Evolutionary conservation across 2,329 filamentous ascomycete genomes (phyloP), one percentile per base, ranked within the genome.

Genomic region (Trichoderma lentiforme): DNA sequence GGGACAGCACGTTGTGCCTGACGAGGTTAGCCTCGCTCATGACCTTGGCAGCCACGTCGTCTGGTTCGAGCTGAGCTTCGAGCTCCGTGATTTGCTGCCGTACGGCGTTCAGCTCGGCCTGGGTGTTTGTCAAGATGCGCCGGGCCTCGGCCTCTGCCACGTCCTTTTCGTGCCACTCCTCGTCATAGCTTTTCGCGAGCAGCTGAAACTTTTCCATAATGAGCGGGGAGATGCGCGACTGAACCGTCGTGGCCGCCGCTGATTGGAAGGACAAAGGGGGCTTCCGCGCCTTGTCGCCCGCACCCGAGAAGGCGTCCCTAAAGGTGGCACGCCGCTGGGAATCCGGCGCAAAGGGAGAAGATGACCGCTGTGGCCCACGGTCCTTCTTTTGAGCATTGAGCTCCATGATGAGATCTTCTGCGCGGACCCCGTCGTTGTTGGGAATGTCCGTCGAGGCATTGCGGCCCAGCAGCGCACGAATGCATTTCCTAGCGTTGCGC

Each of bases 401-500:
- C 73, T 91, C 87, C 78, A 92, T 91, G 76, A 97, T 94, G 67
- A 97, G 85, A 74, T 95, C 92, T 77, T 97, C 93, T 12, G 94
- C 94, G 1, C 93, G 93, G 74, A 97, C 87, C 32, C 94, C 93
- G 71, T 93, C 89, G 68, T 90, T 86, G 79, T 98, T 99, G 24
- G 89, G 86, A 69, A 98, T 91, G 77, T 97, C 91, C 0, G 94
- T 92, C 3, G 91, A 90, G 4, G 95, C 95, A 73, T 95, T 94
- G 65, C 95, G 91, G 39, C 90, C 90, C 80, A 95, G 81, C 84
- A 94, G 81, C 84, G 91, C 86, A 83, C 96, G 92, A 71, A 97
- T 91, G 75, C 95, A 97, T 76, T 98, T 97, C 58, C 94, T 91
- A 21, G 95, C 94, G 71, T 94, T 93, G 71, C 93, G 91, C 78